Evolutionary conservation across 192 early-diverging fungal genomes (phyloP).

Genomic region (Oehlia diaphana): DNA sequence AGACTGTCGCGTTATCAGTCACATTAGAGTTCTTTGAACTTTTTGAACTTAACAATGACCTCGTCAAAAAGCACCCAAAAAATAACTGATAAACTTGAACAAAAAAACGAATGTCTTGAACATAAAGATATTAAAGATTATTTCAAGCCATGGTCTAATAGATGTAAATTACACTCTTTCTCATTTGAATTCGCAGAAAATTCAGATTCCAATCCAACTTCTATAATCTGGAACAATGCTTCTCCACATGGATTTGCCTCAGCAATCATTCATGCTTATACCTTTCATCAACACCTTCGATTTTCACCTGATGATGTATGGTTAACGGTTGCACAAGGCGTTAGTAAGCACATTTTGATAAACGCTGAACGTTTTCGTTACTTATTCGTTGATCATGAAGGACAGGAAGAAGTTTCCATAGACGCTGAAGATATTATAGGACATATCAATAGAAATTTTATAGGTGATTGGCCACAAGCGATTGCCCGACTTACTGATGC

Average conservation of each 20-base stretch:
- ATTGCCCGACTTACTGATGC: background rate
- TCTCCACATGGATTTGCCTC: constrained; percentile 8
- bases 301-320: constrained; percentile 24
- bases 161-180: background rate
- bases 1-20: too few relatives aligned
- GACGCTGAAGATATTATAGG: background rate
- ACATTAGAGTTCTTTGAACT: too few relatives aligned
- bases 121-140: background rate
- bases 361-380: constrained; percentile 17
- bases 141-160: background rate
- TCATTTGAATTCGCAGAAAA: constrained; percentile 5
- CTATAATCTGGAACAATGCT: background rate
- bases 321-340: constrained; percentile 24
- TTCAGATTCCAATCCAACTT: background rate
- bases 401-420: background rate
- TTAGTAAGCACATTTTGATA: constrained; percentile 3
- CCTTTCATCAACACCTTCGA: constrained; percentile 13
- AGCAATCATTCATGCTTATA: constrained; percentile 21
- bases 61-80: background rate
- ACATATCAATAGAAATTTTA: background rate
- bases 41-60: background rate
- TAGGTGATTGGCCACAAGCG: constrained; percentile 18
- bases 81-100: background rate
- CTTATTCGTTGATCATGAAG: constrained; percentile 21
- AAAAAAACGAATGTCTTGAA: background rate